Evolutionary conservation across 139 green algal genomes (phyloP).

Genomic region (Picochlorum sp.): DNA sequence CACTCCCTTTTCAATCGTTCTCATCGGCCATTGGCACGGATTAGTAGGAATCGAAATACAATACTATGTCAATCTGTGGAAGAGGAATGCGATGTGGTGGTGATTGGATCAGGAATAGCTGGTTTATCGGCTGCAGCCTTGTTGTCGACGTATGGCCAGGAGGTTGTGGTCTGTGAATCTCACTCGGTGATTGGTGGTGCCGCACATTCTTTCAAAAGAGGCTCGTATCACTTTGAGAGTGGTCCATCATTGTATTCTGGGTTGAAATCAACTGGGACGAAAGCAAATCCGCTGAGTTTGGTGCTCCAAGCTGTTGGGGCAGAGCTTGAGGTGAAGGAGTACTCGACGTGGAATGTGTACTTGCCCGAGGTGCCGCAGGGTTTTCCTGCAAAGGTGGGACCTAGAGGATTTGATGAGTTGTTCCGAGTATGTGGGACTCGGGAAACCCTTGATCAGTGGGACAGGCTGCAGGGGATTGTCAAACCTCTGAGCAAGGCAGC

Average conservation of each 20-base stretch:
- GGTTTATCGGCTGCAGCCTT: conserved; percentile 72
- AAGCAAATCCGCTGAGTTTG: conserved; percentile 73
- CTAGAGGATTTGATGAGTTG: conserved; percentile 49
- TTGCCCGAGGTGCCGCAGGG: conserved; percentile 67
- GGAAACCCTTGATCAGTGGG: conserved; percentile 44
- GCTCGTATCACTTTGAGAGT: conserved; percentile 84
- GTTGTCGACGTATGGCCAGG: conserved; percentile 73
- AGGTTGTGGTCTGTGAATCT: conserved; percentile 51
- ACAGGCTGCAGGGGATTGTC: conserved; percentile 65
- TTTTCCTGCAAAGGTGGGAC: conserved; percentile 8
- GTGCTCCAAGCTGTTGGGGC: conserved; percentile 75
- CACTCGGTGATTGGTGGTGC: conserved; percentile 77
- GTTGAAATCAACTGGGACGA: conserved; percentile 26
- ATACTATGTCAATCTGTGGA: no score
- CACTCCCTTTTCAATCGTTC: no score
- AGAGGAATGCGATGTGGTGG: conserved; percentile 55
- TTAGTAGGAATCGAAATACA: no score
- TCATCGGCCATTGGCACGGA: no score
- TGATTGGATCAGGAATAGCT: conserved; percentile 45
- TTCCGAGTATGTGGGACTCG: conserved; percentile 36
- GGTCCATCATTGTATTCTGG: conserved; percentile 75
- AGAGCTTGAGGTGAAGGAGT: conserved; percentile 68
- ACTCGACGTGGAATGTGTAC: conserved; percentile 92
- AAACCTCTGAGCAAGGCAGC: conserved; percentile 67
- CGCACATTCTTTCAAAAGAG: conserved; percentile 63